Evolutionary conservation across 164 flowering plant genomes (phyloP), one percentile per base, ranked within the genome.

Genomic region (Vitis rotundifolia): DNA sequence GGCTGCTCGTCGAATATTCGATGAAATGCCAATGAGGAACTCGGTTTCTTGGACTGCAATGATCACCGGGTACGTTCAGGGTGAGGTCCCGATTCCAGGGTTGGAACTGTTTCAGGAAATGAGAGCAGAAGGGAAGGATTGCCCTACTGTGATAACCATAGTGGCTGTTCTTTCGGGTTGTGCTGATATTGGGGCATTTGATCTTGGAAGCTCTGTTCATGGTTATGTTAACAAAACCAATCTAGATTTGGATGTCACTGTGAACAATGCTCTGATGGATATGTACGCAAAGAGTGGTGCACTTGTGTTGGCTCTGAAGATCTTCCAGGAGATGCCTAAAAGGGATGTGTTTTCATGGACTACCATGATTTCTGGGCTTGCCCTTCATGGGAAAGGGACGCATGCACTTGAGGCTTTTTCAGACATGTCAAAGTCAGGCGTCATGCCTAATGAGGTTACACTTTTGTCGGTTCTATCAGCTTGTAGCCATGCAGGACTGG

Each of bases 41-140:
- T 73, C 68, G 2, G 53, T 82, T 54, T 76, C 83, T 54, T 86
- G 84, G 87, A 83, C 85, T 7, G 78, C 83, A 3, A 75, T 86
- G 85, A 83, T 86, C 55, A 73, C 79, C 1, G 89, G 89, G 37
- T 76, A 62, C 51, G 67, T 79, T 8, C 81, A 75, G n/a, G 71
- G 61, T 2, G 65, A 66, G 63, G 63, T 59, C 11, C 73, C 82
- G 10, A 49, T 79, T 58, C 65, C 66, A 14, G 86, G 80, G 61
- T 53, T 83, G 49, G 63, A 79, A 19, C 56, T 81, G 58, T 85
- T 83, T 71, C 77, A 53, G 31, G 11, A 52, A 66, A 81, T 83
- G 83, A 76, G 48, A 51, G 49, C 19, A 5, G 74, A 72, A n/a
- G 75, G 79, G 15, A 63, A 2, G 15, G 78, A 59, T 59, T 52